Percentiles rank a stretch among this genome's conserved stretches.
Conservation (phyloP, 441 rosid genomes). For the Aleurites moluccanus region DNA sequence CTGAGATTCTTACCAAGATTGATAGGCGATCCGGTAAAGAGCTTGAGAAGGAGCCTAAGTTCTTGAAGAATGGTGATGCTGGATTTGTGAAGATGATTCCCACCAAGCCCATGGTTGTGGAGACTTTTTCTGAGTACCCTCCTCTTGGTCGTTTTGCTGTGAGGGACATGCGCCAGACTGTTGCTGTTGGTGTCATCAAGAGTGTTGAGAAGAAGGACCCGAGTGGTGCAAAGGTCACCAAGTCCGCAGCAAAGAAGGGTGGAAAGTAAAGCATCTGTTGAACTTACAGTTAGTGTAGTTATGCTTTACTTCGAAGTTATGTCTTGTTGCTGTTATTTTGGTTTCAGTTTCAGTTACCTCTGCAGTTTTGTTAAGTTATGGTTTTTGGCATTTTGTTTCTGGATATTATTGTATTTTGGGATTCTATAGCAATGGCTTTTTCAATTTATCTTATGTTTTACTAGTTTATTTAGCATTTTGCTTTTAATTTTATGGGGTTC, state of each 20-base stretch:
- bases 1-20: not conserved
- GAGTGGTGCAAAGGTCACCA: not conserved
- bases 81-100: not conserved
- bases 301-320: not conserved
- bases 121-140: not conserved
- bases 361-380: not conserved
- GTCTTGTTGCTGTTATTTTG: not conserved
- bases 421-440: not conserved
- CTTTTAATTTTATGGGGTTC: too few relatives aligned
- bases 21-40: not conserved
- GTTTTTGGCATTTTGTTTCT: not conserved
- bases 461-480: too few relatives aligned
- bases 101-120: slow-evolving; percentile 9
- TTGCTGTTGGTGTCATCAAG: not conserved
- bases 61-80: slow-evolving; percentile 7
- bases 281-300: not conserved
- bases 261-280: not conserved
- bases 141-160: not conserved
- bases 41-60: slow-evolving; percentile 1
- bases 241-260: not conserved
- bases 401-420: not conserved
- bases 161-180: slow-evolving; percentile 2
- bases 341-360: not conserved
- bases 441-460: not conserved
- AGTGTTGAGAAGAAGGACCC: slow-evolving; percentile 6